These are phyloP conservation scores for Cercospora sesami DNA, from an alignment of 2,329 filamentous ascomycete species.

Conservation along the genomic window DNA sequence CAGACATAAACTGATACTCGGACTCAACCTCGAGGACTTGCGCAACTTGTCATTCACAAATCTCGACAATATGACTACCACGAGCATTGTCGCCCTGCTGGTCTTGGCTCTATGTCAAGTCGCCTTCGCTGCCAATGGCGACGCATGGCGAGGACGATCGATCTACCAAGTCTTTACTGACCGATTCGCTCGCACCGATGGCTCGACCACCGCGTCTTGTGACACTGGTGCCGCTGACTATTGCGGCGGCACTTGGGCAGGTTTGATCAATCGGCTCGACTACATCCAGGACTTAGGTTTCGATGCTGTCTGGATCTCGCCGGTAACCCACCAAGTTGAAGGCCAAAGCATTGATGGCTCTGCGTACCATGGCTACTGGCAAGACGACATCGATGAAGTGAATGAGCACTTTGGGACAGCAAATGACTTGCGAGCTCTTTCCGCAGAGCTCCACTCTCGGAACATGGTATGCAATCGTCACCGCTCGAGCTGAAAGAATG, in stretches of 20 bases:
- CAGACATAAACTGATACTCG: not conserved
- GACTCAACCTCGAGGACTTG: not conserved
- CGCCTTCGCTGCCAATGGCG: constrained; percentile 31
- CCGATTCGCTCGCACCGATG: constrained; percentile 44
- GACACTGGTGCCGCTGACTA: constrained; percentile 45
- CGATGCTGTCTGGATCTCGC: constrained; percentile 53
- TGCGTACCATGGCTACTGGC: constrained; percentile 60
- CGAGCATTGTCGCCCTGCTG: constrained; percentile 21
- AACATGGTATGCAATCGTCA: constrained; percentile 36
- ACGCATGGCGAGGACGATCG: constrained; percentile 42
- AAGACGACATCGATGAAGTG: constrained; percentile 49
- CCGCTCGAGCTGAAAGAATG: not conserved
- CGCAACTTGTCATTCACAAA: not conserved
- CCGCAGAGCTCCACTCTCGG: constrained; percentile 39
- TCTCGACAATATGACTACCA: constrained; percentile 23
- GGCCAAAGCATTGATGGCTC: constrained; percentile 40
- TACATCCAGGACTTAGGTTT: constrained; percentile 57
- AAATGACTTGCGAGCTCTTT: constrained; percentile 40
- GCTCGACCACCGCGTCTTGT: constrained; percentile 43
- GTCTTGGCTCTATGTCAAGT: constrained; percentile 26
- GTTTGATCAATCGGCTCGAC: constrained; percentile 60
- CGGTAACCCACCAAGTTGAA: constrained; percentile 52
- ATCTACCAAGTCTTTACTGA: constrained; percentile 50
- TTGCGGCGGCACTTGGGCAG: constrained; percentile 63
- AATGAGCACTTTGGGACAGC: constrained; percentile 42